Evolutionary conservation across 148 eudicot genomes (phyloP), one percentile per base, ranked within the genome.

Genomic region (Silene uniflora): DNA sequence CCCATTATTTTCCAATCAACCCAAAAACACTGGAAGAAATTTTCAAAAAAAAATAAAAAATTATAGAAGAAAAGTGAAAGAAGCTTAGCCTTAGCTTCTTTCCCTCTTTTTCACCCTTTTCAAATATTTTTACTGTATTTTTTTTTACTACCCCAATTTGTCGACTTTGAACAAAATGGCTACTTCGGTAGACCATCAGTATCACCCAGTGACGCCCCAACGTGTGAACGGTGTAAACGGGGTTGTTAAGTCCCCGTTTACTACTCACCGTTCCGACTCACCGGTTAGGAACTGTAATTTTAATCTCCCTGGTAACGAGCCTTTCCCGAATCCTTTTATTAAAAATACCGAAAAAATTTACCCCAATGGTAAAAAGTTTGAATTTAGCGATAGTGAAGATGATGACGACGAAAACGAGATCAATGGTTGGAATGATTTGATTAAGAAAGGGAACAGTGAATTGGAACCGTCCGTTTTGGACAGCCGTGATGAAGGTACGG

Each of bases 121-220:
- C 10, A 14, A 5, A 14, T 16, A 44, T 24, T 23, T 52, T 73
- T 12, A 27, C 19, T 47, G 32, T 59, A 10, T 14, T 25, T 62
- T 49, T 46, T 72, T 80, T 46, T 52, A 17, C 42, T 16, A 54
- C 18, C 67, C 12, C 47, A 17, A 69, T 12, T 71, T 35, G 24
- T 61, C 16, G 44, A 67, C 12, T 19, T 13, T 62, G 10, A 65
- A 6, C 29, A 18, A 74, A 18, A 74, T 94, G 98, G 96, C 97
- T 32, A 82, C 96, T 4, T 90, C 87, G 22, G 97, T 94, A 39
- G 85, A 94, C 65, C 91, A 91, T 72, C 98, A 85, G 72, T 87
- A 76, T 44, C 76, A 59, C 73, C 93, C 79, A 18, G 85, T 82
- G 18, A 62, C 80, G 4, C 35, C 55, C 0, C 55, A 12, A 12